phyloP scores from a whole-genome alignment of 768 basidiomycete species.

The Chlorophyllum brunneum region DNA sequence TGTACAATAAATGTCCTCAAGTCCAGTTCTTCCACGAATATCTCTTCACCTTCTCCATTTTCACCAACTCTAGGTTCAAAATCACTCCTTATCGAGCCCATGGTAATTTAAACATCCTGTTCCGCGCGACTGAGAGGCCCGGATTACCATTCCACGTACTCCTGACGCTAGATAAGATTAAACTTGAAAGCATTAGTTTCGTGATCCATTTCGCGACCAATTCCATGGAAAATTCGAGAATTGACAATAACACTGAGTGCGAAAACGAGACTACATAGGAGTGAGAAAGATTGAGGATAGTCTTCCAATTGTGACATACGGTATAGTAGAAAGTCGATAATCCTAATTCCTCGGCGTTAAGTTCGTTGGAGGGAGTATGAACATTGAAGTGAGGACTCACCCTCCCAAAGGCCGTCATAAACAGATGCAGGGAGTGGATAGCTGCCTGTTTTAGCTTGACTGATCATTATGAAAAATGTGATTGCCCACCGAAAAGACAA shows the following conservation, averaged over 20 bases:
- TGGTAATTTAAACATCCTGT: too few species aligned
- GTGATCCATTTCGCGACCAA: neutral
- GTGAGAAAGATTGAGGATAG: neutral
- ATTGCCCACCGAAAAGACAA: neutral
- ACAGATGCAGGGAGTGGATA: neutral
- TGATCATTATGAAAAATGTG: neutral
- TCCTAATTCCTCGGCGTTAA: neutral
- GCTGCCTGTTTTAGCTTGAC: neutral
- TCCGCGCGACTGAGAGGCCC: too few species aligned
- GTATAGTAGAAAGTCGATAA: neutral
- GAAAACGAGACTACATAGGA: neutral
- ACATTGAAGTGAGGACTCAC: neutral
- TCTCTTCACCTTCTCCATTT: too few species aligned
- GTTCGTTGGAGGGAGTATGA: neutral
- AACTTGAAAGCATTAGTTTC: neutral
- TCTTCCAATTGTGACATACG: neutral
- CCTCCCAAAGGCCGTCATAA: neutral
- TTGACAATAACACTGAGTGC: neutral
- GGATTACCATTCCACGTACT: neutral
- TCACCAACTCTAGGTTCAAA: too few species aligned
- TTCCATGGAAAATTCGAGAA: conserved; percentile 1
- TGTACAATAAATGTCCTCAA: too few species aligned
- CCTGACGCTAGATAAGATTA: neutral
- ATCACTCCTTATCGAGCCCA: too few species aligned
- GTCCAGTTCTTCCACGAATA: too few species aligned